Conservation (phyloP, 2,329 filamentous ascomycete genomes). For the Colletotrichum sp. region DNA sequence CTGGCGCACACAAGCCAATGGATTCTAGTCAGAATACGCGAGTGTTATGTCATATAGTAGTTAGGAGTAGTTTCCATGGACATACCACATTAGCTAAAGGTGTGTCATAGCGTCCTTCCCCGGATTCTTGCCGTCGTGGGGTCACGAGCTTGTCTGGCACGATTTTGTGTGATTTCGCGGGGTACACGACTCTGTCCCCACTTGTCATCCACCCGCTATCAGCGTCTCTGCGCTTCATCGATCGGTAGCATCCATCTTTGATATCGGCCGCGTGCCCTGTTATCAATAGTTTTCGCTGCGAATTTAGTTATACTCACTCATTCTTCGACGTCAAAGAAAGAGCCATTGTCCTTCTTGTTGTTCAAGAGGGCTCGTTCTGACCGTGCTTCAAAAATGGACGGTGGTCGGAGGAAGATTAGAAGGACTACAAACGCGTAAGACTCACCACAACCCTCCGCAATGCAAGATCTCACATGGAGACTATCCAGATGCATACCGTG, state of each 20-base stretch:
- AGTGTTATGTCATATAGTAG: neutral
- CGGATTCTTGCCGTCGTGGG: neutral
- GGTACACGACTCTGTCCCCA: neutral
- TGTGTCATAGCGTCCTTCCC: neutral
- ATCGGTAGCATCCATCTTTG: neutral
- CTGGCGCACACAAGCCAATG: neutral
- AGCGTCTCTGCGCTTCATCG: neutral
- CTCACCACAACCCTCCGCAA: neutral
- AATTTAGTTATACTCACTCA: rapidly evolving
- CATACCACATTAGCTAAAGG: neutral
- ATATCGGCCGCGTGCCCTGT: neutral
- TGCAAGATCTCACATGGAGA: neutral
- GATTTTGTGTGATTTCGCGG: neutral
- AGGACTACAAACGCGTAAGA: neutral
- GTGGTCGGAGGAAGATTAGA: neutral
- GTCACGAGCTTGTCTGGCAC: neutral
- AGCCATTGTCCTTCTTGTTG: neutral
- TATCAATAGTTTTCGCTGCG: neutral
- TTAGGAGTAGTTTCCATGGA: neutral
- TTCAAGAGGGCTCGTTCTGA: rapidly evolving
- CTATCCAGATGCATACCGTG: conserved; percentile 31
- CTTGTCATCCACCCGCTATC: neutral
- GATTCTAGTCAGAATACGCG: neutral
- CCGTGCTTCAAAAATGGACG: neutral
- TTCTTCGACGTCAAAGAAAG: neutral